Conservation (phyloP, 306 rosid species). For the Medicago lupulina region DNA sequence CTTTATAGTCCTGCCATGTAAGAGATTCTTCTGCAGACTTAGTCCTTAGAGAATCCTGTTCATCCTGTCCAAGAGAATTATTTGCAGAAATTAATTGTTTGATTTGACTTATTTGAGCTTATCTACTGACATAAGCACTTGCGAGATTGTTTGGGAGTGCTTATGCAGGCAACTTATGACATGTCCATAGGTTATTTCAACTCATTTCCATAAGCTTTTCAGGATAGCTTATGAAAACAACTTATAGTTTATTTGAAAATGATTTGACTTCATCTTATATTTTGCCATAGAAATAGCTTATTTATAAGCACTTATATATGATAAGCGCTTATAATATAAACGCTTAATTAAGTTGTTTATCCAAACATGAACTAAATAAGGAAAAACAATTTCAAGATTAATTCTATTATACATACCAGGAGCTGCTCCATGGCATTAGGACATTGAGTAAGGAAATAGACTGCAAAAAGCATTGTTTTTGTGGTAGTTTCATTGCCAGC, state of each 20-base stretch:
- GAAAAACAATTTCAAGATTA: slow-evolving; percentile 2
- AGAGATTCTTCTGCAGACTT: slow-evolving; percentile 56
- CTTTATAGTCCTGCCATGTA: slow-evolving; percentile 85
- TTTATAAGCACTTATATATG: no score
- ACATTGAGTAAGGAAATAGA: slow-evolving; percentile 81
- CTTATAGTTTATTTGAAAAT: neutral
- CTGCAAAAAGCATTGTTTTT: slow-evolving; percentile 94
- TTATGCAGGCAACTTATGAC: neutral
- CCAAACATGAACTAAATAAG: neutral
- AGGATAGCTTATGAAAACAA: neutral
- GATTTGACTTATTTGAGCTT: no score
- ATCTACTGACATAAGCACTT: no score
- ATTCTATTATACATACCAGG: slow-evolving; percentile 54
- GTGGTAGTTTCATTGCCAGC: slow-evolving; percentile 97
- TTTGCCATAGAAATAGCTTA: no score
- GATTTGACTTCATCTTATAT: no score
- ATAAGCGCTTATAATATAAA: neutral
- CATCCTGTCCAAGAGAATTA: slow-evolving; percentile 63
- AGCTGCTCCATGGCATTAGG: slow-evolving; percentile 76
- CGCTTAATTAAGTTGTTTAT: neutral
- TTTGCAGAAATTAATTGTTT: slow-evolving; percentile 4
- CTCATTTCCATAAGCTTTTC: neutral
- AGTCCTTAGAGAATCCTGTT: slow-evolving; percentile 64
- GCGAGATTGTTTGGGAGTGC: neutral
- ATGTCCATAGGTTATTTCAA: neutral